Base-by-base conservation (phyloP, 306 rosid species). In the Cucumis melo region DNA sequence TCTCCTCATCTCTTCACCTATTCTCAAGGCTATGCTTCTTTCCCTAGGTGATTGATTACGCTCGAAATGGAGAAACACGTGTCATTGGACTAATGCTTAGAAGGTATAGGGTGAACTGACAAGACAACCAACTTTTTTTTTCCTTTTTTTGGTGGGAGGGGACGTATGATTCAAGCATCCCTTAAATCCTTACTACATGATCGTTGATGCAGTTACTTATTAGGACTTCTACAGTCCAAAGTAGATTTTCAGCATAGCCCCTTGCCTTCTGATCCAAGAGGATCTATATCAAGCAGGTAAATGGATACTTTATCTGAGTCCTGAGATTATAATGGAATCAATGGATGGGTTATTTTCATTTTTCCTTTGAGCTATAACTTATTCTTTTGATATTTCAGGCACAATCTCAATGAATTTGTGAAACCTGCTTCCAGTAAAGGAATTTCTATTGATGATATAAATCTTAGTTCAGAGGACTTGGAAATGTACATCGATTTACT, bases 341-440 rank as follows among this genome's bases (percentile, higher is more conserved):
- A 32, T 32, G 34, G 27, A 71, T 27, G 57, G 41, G 58, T 44
- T 70, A 46, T 46, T 41, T 15, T 70, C 75, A 48, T 41, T 24
- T 46, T 14, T 60, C 29, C 56, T 23, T 59, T 16, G 21, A 17
- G 23, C 81, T 84, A 77, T 87, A 85, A 84, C 73, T 68, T 78
- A 38, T 80, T 42, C 53, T 73, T 51, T 16, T 53, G 67, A 53
- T 61, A 81, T 81, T 87, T 48, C 88, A 94, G 97, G 90, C 93
- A 90, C 78, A 87, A 83, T 81, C 86, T 82, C 39, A 86, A 82
- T 75, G 97, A 91, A 80, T 94, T 94, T 79, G 89, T 92, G 71
- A 94, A 94, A 87, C 98, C 97, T 80, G 96, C 93, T 80, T 90
- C 98, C 55, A 90, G 93, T 87, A 91, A 91, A 87, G 97, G 98